A percentile compares a stretch with the other conserved stretches of the same genome.
phyloP scores from a whole-genome alignment of 306 rosid species.

The Lupinus albus region DNA sequence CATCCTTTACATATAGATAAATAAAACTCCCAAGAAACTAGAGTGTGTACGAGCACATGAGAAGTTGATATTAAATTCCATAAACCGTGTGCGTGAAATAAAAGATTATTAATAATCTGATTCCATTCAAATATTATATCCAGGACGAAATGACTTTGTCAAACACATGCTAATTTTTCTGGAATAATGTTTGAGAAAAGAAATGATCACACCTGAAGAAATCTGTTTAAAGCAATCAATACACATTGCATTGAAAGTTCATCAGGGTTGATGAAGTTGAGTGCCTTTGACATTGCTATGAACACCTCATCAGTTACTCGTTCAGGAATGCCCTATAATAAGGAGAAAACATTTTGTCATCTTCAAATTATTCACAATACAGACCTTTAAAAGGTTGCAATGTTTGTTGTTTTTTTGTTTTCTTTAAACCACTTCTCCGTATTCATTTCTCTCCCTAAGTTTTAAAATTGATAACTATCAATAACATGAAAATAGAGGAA shows the following conservation, averaged over 20 bases:
- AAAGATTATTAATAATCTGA: constrained; percentile 31
- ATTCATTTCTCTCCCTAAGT: background rate
- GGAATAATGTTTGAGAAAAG: constrained; percentile 28
- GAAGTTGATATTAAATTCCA: constrained; percentile 22
- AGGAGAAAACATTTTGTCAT: constrained; percentile 37
- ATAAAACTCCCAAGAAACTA: background rate
- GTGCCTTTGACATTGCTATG: constrained; percentile 98
- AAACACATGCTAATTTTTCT: background rate
- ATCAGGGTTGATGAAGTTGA: constrained; percentile 95
- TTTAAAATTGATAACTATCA: background rate
- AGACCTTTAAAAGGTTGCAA: constrained; percentile 19
- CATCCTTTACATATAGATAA: constrained; percentile 2
- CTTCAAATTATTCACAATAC: constrained; percentile 25
- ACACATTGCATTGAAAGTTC: constrained; percentile 99
- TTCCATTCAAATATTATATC: constrained; percentile 16
- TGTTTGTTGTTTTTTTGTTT: too few species aligned
- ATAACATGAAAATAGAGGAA: constrained; percentile 18
- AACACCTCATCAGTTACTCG: constrained; percentile 97
- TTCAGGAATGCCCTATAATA: constrained; percentile 81
- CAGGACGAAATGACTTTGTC: constrained; percentile 28
- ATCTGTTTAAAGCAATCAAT: constrained; percentile 92
- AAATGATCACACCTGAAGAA: constrained; percentile 79
- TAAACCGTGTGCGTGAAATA: constrained; percentile 3
- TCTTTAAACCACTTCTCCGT: background rate
- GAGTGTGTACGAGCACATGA: background rate